Percentiles rank a stretch among this genome's conserved stretches.
Conservation (phyloP, 345 rosid species). For the Ceriops zippeliana region DNA sequence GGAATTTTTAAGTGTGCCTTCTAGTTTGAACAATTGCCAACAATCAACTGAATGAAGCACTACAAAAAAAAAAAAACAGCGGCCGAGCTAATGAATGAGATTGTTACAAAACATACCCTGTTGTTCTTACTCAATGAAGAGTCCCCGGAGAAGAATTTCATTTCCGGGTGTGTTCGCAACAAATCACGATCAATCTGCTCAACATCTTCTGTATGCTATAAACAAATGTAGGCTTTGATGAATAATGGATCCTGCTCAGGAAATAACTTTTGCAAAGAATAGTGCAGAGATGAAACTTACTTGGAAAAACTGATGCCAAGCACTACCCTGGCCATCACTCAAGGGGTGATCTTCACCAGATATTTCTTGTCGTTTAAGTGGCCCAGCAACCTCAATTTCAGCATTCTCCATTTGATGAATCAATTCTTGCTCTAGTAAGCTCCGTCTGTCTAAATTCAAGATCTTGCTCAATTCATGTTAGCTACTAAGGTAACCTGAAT, state of each 20-base stretch:
- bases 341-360: slow-evolving; percentile 75
- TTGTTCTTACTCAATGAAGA: slow-evolving; percentile 50
- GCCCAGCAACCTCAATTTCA: slow-evolving; percentile 44
- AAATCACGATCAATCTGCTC: slow-evolving; percentile 75
- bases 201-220: slow-evolving; percentile 58
- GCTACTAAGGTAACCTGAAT: slow-evolving; percentile 4
- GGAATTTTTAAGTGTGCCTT: not conserved
- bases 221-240: slow-evolving; percentile 14
- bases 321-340: slow-evolving; percentile 55
- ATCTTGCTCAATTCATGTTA: slow-evolving; percentile 27
- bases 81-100: not conserved
- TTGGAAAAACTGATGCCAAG: slow-evolving; percentile 66
- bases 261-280: slow-evolving; percentile 4
- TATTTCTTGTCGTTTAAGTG: slow-evolving; percentile 47
- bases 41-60: not conserved
- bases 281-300: slow-evolving; percentile 27
- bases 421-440: slow-evolving; percentile 27
- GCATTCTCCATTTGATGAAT: slow-evolving; percentile 23
- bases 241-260: slow-evolving; percentile 10
- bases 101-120: slow-evolving; percentile 35
- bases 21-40: not conserved
- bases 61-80: not conserved
- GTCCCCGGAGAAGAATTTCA: slow-evolving; percentile 65
- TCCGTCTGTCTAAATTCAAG: slow-evolving; percentile 59
- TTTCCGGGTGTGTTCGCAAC: slow-evolving; percentile 65